Conservation (phyloP, 495 filamentous ascomycete genomes). For the Cercophora scortea region DNA sequence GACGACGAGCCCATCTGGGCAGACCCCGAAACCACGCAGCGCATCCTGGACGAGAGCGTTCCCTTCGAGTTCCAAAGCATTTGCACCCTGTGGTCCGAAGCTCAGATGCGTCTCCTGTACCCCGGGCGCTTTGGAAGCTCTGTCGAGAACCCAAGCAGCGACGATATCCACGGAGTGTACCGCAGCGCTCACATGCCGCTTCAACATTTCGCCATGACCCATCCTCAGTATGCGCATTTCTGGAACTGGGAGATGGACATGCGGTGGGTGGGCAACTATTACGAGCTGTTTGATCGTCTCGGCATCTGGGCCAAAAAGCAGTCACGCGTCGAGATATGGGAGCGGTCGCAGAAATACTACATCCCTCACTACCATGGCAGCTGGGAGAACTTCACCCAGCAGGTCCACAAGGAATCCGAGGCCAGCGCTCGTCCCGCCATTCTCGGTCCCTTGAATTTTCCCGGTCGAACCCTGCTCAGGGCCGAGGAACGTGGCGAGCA, state of each 20-base stretch:
- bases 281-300: slow-evolving; percentile 78
- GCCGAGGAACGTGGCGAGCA: slow-evolving; percentile 55
- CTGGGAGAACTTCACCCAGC: slow-evolving; percentile 75
- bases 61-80: slow-evolving; percentile 77
- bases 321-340: slow-evolving; percentile 81
- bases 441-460: slow-evolving; percentile 68
- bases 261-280: slow-evolving; percentile 87
- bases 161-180: slow-evolving; percentile 84
- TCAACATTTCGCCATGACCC: slow-evolving; percentile 82
- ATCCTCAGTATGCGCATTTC: slow-evolving; percentile 87
- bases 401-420: slow-evolving; percentile 35
- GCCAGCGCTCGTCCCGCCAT: slow-evolving; percentile 57
- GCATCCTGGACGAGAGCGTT: slow-evolving; percentile 60
- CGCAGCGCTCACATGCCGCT: slow-evolving; percentile 83
- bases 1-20: slow-evolving; percentile 56
- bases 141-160: slow-evolving; percentile 46
- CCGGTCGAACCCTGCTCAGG: slow-evolving; percentile 48
- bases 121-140: slow-evolving; percentile 62
- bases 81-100: slow-evolving; percentile 86
- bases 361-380: slow-evolving; percentile 75
- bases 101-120: slow-evolving; percentile 83
- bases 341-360: slow-evolving; percentile 84
- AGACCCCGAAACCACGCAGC: slow-evolving; percentile 45
- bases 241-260: slow-evolving; percentile 99
- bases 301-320: slow-evolving; percentile 67